Conservation (phyloP, 139 green algal genomes). For the Closterium sp. region DNA sequence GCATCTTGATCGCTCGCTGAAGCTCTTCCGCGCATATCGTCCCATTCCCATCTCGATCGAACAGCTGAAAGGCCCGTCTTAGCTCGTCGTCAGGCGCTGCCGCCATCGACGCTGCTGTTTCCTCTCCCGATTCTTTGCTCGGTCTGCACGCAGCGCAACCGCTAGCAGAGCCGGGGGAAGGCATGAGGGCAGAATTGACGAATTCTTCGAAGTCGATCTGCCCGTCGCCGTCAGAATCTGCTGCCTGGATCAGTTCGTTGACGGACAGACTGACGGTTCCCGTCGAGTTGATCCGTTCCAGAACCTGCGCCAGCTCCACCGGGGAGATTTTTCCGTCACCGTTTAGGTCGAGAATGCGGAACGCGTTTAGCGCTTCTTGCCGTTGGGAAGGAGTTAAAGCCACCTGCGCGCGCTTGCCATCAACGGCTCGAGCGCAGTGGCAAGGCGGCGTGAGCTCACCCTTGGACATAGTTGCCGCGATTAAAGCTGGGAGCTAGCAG, state of each 20-base stretch:
- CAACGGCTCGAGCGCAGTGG: not conserved
- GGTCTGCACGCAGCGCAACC: not conserved
- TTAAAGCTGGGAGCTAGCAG: too few relatives aligned
- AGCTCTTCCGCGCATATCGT: not conserved
- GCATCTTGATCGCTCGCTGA: not conserved
- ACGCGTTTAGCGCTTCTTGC: not conserved
- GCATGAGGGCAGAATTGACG: not conserved
- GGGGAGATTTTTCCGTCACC: not conserved
- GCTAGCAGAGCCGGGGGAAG: not conserved
- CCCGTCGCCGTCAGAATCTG: not conserved
- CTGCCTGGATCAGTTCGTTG: not conserved
- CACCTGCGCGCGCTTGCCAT: not conserved
- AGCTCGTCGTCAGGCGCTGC: not conserved
- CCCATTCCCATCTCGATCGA: not conserved
- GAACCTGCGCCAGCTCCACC: not conserved
- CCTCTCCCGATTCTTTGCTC: not conserved
- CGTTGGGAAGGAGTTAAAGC: not conserved
- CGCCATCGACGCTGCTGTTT: not conserved
- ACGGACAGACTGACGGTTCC: not conserved
- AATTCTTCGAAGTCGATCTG: not conserved
- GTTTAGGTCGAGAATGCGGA: not conserved
- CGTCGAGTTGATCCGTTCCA: not conserved
- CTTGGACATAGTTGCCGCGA: not conserved
- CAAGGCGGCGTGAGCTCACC: not conserved
- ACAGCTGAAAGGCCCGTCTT: not conserved